Evolutionary conservation across 1,139 yeast species (phyloP).

Genomic region (Zygoascus sp.): DNA sequence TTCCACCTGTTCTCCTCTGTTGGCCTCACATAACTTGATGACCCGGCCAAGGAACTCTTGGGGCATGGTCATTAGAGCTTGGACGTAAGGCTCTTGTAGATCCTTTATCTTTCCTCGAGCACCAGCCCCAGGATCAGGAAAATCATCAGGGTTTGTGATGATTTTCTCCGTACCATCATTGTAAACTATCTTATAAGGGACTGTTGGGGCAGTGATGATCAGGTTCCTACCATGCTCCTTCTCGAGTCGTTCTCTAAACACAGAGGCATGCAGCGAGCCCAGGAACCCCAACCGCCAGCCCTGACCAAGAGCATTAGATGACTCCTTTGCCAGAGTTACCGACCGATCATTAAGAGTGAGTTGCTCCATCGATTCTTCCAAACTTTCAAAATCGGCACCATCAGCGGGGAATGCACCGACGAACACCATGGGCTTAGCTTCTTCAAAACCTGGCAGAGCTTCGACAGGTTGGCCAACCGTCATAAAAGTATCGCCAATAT

Average conservation of each 20-base stretch:
- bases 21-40: conserved; percentile 76
- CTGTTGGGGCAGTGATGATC: conserved; percentile 93
- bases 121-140: conserved; percentile 54
- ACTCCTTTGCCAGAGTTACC: conserved; percentile 82
- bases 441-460: conserved; percentile 92
- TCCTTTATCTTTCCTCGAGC: conserved; percentile 44
- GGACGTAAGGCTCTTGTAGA: conserved; percentile 84
- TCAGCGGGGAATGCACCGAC: conserved; percentile 98
- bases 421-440: conserved; percentile 96
- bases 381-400: conserved; percentile 79
- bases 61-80: conserved; percentile 88
- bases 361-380: conserved; percentile 87
- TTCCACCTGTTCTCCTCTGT: conserved; percentile 79
- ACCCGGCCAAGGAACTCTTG: conserved; percentile 83
- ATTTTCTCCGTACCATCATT: conserved; percentile 57
- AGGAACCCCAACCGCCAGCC: conserved; percentile 97
- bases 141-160: conserved; percentile 86
- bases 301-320: conserved; percentile 91
- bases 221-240: conserved; percentile 91
- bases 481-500: conserved; percentile 87
- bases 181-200: conserved; percentile 74
- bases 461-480: conserved; percentile 62
- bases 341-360: conserved; percentile 87
- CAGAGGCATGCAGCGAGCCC: conserved; percentile 93
- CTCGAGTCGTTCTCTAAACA: conserved; percentile 84